Base-by-base conservation (phyloP, 805 yeast species). In the Saccharomycopsis sp. region DNA sequence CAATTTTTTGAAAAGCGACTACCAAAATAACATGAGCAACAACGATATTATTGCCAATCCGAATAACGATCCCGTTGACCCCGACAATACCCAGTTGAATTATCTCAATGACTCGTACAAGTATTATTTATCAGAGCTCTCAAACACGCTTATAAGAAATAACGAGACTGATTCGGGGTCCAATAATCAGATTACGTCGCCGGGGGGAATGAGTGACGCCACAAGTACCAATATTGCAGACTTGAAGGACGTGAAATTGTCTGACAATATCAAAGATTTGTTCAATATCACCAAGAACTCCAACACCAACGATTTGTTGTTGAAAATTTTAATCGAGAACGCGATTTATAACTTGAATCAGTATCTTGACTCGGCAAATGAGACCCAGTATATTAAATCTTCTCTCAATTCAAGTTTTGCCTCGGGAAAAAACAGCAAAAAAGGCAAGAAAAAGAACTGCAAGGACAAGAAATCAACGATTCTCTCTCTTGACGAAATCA, bases 241-340 rank as follows among this genome's bases (percentile, higher is more conserved):
- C 23, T 29, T 58, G 23, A 55, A 57, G 24, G 53, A 58, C 29
- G 61, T 58, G 37, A 61, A 59, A 34, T 29, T 61, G 24, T 47
- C 54, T n/a, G 53, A 51, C 7, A 58, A 58, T 23, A 58, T 61
- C 51, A 56, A 53, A 54, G 41, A 55, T 15, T 51, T 58, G 18
- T 61, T 59, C 51, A 57, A 52, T 34, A 57, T 48, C 41, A 61
- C 62, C 8, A 61, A 59, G 40, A 58, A 56, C 47, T 51, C 58
- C n/a, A 59, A 61, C 59, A 58, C 61, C n/a, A 61, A 61, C 46
- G 61, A 61, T 34, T 56, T 61, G 47, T 55, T 61, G 3, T 65
- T 77, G 63, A 71, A 73, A 61, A 70, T 77, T 1, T 68, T 77
- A 56, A 76, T 77, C 53, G 80, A 77, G 63, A 76, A 76, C 63